Base-by-base conservation (phyloP, 2,329 filamentous ascomycete genomes). In the Spiromastix sp. region DNA sequence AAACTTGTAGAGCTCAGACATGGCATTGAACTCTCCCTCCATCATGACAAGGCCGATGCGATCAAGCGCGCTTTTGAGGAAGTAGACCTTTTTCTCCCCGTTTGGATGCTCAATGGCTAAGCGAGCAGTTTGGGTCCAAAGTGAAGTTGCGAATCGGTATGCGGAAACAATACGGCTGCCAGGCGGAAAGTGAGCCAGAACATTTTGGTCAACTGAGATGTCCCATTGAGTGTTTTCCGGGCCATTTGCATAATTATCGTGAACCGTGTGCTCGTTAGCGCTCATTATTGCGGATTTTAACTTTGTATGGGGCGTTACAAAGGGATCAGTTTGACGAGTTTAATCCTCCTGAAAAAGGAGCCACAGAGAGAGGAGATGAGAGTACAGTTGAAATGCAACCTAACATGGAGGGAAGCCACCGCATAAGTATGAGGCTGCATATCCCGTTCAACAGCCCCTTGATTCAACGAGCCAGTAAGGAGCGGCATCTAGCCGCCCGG, bases 1-100 rank as follows among this genome's bases (percentile, higher is more conserved):
- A 26, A 56, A 42, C 8, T 42, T 36, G 38, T 62, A 45, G 17
- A 68, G 60, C 4, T 56, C 52, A 2, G 46, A 48, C 34, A 61
- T 63, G 7, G 62, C 60, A 36, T 56, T 52, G 38, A 53, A 68
- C 43, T 67, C 63, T 9, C 63, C 61, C 16, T 48, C 46, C 31
- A 66, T 42, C 36, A 60, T 56, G 17, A 49, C 47, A 10, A 45
- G 47, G 20, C 63, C 63, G 13, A 11, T 19, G 7, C 7, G 21
- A n/a, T n/a, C 21, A n/a, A n/a, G 7, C 7, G 21, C 7, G 21
- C 7, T 24, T 24, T 24, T 24, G 7, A 24, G 21, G 21, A 24
- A 24, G n/a, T 24, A 24, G 7, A 7, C 7, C 21, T 24, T 24
- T 24, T n/a, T 7, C 7, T 7, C n/a, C 7, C 21, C 21, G n/a